These are phyloP conservation scores for Aspergillus sp. DNA, from an alignment of 2,329 filamentous ascomycete genomes.

Conservation along the genomic window DNA sequence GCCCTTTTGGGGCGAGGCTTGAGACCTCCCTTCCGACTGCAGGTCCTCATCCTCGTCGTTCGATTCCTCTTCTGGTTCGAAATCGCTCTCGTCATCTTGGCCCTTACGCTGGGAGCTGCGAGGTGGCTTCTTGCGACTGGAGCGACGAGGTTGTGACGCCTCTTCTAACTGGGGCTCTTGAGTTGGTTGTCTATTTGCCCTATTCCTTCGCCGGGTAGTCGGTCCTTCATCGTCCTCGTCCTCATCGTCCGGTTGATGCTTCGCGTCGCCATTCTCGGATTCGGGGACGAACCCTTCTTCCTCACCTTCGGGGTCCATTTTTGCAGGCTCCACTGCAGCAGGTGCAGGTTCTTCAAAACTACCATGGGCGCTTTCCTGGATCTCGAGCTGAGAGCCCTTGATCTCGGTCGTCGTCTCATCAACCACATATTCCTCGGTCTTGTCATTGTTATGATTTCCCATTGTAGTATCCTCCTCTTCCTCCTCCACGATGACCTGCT, in stretches of 20 bases:
- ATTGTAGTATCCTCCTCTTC: slow-evolving; percentile 12
- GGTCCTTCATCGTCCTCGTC: slow-evolving; percentile 54
- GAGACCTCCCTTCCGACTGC: slow-evolving; percentile 41
- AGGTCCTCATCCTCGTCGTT: slow-evolving; percentile 43
- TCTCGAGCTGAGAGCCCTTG: slow-evolving; percentile 36
- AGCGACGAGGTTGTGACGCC: slow-evolving; percentile 29
- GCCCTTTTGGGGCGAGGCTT: slow-evolving; percentile 37
- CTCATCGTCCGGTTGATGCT: slow-evolving; percentile 37
- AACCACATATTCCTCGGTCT: slow-evolving; percentile 43
- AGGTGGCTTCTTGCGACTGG: slow-evolving; percentile 34
- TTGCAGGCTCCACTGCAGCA: slow-evolving; percentile 13
- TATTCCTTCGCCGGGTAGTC: slow-evolving; percentile 40
- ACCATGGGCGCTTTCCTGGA: slow-evolving; percentile 35
- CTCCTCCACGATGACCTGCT: slow-evolving; percentile 30
- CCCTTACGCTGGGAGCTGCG: slow-evolving; percentile 40
- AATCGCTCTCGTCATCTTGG: slow-evolving; percentile 55
- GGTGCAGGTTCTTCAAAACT: slow-evolving; percentile 27
- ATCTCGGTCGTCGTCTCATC: slow-evolving; percentile 36
- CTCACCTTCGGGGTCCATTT: slow-evolving; percentile 25
- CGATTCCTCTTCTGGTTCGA: slow-evolving; percentile 51
- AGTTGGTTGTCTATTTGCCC: slow-evolving; percentile 15
- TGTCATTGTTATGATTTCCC: slow-evolving; percentile 11
- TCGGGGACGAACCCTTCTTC: slow-evolving; percentile 34
- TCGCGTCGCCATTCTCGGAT: slow-evolving; percentile 33
- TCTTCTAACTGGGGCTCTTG: slow-evolving; percentile 18